These are phyloP conservation scores for Stachybotrys elegans DNA, from an alignment of 2,329 filamentous ascomycete genomes.

Conservation along the genomic window DNA sequence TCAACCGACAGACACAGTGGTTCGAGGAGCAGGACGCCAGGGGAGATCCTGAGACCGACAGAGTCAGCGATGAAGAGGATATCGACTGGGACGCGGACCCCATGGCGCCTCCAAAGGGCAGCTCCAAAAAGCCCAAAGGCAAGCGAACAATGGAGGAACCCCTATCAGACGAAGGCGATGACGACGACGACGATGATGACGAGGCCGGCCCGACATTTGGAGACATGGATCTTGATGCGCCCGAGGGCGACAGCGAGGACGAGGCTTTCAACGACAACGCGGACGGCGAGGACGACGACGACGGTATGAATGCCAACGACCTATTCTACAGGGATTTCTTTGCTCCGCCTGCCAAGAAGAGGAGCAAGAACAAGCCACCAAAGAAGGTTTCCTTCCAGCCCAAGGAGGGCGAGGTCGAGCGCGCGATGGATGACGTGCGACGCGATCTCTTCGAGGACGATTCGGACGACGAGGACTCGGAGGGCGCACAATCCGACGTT, in stretches of 20 bases:
- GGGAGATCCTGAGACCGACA: conserved; percentile 69
- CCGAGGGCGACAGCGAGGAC: conserved; percentile 63
- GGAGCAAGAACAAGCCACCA: conserved; percentile 41
- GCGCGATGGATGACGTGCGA: conserved; percentile 80
- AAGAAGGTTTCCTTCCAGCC: conserved; percentile 38
- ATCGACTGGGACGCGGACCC: conserved; percentile 86
- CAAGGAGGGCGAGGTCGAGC: conserved; percentile 64
- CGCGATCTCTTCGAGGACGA: conserved; percentile 85
- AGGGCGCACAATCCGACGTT: conserved; percentile 59
- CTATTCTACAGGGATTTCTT: conserved; percentile 94
- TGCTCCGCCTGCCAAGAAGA: conserved; percentile 74
- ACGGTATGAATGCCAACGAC: conserved; percentile 74
- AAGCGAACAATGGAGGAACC: conserved; percentile 23
- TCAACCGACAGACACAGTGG: conserved; percentile 89
- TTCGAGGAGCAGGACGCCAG: conserved; percentile 80
- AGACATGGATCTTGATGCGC: conserved; percentile 67
- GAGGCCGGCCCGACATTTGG: conserved; percentile 80
- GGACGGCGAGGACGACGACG: conserved; percentile 48
- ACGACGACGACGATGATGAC: conserved; percentile 60
- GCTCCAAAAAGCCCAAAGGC: conserved; percentile 15
- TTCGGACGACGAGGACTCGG: conserved; percentile 60
- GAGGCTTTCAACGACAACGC: conserved; percentile 44
- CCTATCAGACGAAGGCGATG: conserved; percentile 28
- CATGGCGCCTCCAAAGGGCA: conserved; percentile 34
- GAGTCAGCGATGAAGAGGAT: conserved; percentile 76